phyloP scores from a whole-genome alignment of 176 grass and related monocot species.

The Avena eriantha region DNA sequence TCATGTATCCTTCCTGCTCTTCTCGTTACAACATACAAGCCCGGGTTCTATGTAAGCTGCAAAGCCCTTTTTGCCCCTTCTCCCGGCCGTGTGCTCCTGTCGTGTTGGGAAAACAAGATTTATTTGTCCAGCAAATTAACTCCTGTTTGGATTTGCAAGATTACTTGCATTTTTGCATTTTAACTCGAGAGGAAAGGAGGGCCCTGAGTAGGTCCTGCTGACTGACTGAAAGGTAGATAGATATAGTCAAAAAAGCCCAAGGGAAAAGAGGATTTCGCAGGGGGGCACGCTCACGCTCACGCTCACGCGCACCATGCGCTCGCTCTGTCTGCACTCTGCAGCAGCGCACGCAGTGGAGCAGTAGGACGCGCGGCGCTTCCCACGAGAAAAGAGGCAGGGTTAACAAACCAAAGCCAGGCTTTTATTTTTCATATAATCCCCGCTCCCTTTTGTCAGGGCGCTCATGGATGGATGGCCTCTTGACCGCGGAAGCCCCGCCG shows the following conservation, averaged over 20 bases:
- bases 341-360: conserved; percentile 30
- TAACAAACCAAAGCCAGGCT: conserved; percentile 44
- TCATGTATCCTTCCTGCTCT: conserved; percentile 32
- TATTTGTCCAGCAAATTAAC: background rate
- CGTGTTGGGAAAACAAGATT: background rate
- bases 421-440: conserved; percentile 36
- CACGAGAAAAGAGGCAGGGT: conserved; percentile 40
- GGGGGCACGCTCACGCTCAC: background rate
- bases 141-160: background rate
- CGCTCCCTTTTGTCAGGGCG: conserved; percentile 21
- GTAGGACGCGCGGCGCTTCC: background rate
- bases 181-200: too few relatives aligned
- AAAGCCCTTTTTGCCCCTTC: background rate
- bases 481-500: background rate
- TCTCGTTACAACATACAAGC: background rate
- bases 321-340: background rate
- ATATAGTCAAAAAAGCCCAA: conserved; percentile 42
- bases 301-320: background rate
- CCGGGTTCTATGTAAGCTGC: background rate
- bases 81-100: too few relatives aligned
- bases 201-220: background rate
- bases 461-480: background rate
- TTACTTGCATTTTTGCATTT: background rate
- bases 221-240: too few relatives aligned
- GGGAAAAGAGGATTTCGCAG: background rate